These are phyloP conservation scores for Phytophthora vignae DNA, from an alignment of 352 stramenopile species.

Conservation along the genomic window DNA sequence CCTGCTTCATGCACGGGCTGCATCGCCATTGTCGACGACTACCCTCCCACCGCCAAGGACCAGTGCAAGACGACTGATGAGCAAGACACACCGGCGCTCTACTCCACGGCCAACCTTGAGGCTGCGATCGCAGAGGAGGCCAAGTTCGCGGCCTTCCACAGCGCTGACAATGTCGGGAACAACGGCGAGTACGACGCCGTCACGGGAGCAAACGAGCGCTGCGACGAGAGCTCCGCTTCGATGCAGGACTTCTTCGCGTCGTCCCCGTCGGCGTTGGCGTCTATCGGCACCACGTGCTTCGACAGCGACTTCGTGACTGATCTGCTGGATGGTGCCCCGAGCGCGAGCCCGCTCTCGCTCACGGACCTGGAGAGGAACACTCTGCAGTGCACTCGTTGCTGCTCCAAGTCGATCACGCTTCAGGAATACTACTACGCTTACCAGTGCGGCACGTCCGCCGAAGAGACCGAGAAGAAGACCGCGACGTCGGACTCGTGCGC, in stretches of 20 bases:
- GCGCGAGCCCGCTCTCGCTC: conserved; percentile 1
- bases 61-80: conserved; percentile 14
- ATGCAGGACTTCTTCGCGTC: conserved; percentile 26
- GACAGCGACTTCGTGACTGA: conserved; percentile 14
- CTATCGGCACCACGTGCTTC: conserved; percentile 17
- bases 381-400: conserved; percentile 32
- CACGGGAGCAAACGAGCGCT: conserved; percentile 22
- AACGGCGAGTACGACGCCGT: conserved; percentile 17
- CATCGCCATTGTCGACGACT: conserved; percentile 35
- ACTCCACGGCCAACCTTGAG: conserved; percentile 9
- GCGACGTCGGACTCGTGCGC: conserved; percentile 13
- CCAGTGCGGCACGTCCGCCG: conserved; percentile 11
- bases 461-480: conserved; percentile 16
- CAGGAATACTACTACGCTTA: conserved; percentile 34
- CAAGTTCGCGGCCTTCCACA: conserved; percentile 25
- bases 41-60: conserved; percentile 5
- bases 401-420: conserved; percentile 23
- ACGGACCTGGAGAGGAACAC: conserved; percentile 1
- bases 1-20: conserved; percentile 29
- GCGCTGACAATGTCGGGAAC: conserved; percentile 23
- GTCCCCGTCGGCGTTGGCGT: background rate
- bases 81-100: background rate
- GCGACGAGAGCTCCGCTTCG: conserved; percentile 4
- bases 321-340: conserved; percentile 10
- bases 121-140: conserved; percentile 19